phyloP scores from a whole-genome alignment of 495 filamentous ascomycete species.

The Monascus purpureus region DNA sequence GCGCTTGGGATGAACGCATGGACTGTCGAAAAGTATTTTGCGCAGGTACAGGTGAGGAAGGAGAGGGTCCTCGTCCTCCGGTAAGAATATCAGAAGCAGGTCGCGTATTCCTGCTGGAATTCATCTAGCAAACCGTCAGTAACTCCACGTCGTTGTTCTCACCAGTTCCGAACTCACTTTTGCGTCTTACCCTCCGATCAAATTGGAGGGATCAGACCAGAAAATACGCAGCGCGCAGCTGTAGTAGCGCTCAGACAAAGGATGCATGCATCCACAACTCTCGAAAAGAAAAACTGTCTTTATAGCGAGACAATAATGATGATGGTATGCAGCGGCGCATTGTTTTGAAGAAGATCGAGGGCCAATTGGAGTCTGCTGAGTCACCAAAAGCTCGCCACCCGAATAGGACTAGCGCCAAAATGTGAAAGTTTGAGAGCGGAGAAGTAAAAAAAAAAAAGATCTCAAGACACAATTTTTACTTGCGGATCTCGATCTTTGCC shows the following conservation, averaged over 20 bases:
- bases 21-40: conserved; percentile 17
- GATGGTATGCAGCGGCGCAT: too few relatives aligned
- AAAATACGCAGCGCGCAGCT: too few relatives aligned
- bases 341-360: conserved; percentile 1
- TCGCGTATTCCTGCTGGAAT: conserved; percentile 16
- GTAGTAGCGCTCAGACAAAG: too few relatives aligned
- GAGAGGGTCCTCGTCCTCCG: conserved; percentile 16
- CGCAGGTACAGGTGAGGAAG: conserved; percentile 16
- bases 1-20: conserved; percentile 12
- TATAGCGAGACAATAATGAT: neutral
- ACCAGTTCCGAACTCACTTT: neutral
- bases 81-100: conserved; percentile 20
- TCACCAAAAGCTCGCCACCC: conserved; percentile 14
- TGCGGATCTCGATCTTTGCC: conserved; percentile 7
- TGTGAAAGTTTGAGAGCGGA: conserved; percentile 19
- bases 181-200: neutral
- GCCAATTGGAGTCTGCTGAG: conserved; percentile 14
- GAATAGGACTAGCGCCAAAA: conserved; percentile 26
- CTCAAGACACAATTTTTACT: conserved; percentile 25
- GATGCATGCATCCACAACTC: too few relatives aligned
- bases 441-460: neutral
- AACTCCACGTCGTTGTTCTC: neutral
- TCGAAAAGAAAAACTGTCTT: neutral
- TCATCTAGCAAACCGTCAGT: conserved; percentile 11
- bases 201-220: too few relatives aligned